Evolutionary conservation across 805 yeast species (phyloP), one percentile per base, ranked within the genome.

Genomic region (Priceomyces castillae): DNA sequence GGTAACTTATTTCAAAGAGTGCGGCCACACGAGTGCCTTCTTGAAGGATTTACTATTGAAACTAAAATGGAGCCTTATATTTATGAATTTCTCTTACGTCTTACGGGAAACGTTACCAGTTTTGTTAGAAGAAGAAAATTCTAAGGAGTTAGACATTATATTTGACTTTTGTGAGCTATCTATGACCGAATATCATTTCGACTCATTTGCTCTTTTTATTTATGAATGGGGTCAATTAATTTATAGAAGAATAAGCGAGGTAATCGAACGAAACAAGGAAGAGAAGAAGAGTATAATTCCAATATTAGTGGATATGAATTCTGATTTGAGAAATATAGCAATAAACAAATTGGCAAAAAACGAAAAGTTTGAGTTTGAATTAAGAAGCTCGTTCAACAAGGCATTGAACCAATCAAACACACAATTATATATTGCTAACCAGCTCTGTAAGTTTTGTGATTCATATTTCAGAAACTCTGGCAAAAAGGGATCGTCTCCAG

Each of bases 371-470:
- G 65, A 57, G 36, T 59, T 58, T 44, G 69, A 65, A 43, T 45
- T 65, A n/a, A 51, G 74, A 41, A 52, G 51, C 28, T 51, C 69
- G 4, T 57, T 67, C 28, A 47, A 17, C 11, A 53, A 51, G 23
- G 37, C 50, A 2, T 41, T 50, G 37, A 62, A 51, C 54, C 44
- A 17, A 26, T 49, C 40, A 41, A 46, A 34, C 28, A 41, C 39
- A 12, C 61, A 62, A 34, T 3, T 40, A 0, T 40, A 42, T 7
- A 47, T 61, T 0, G 50, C 62, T 4, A 28, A 34, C 2, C 62
- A 53, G 37, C 57, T 67, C 26, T 59, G 67, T 42, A 63, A 62
- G 47, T 61, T 50, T 43, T 57, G 69, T 46, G 74, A 68, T 47
- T 14, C 46, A 12, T 58, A 48, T 40, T 57, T 69, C 47, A 61